These are phyloP conservation scores for Rhizopogon rudus DNA, from an alignment of 768 basidiomycete species.

Conservation along the genomic window DNA sequence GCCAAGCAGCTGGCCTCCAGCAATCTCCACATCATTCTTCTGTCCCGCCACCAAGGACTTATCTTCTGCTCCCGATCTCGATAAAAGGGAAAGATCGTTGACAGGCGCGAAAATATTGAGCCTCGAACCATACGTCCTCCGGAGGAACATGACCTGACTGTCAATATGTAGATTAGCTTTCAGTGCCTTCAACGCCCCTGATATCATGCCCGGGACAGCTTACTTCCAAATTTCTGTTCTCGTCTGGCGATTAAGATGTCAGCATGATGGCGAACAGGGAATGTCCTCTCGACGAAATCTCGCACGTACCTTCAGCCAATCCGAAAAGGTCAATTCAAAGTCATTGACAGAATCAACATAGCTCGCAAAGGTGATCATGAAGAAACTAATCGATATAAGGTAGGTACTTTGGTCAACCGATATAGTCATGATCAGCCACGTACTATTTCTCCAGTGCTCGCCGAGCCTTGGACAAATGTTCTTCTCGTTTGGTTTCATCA, in stretches of 20 bases:
- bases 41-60: constrained; percentile 59
- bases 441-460: constrained; percentile 88
- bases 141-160: constrained; percentile 83
- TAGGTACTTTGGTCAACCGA: background rate
- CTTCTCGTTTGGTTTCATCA: constrained; percentile 45
- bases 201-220: constrained; percentile 22
- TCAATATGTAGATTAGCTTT: constrained; percentile 1
- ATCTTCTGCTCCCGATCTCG: constrained; percentile 58
- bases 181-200: background rate
- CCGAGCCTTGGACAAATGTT: constrained; percentile 58
- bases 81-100: constrained; percentile 79
- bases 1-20: constrained; percentile 82
- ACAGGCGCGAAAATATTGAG: constrained; percentile 91
- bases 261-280: background rate
- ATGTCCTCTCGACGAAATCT: background rate
- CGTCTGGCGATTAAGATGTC: constrained; percentile 32
- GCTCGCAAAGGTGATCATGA: constrained; percentile 89
- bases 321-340: constrained; percentile 67
- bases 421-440: constrained; percentile 19
- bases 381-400: constrained; percentile 56
- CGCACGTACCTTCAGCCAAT: constrained; percentile 73
- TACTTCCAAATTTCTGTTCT: constrained; percentile 94
- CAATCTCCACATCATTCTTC: constrained; percentile 67
- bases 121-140: constrained; percentile 74
- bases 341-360: constrained; percentile 70